phyloP scores from a whole-genome alignment of 495 filamentous ascomycete genomes.

The Penicillium lividum region DNA sequence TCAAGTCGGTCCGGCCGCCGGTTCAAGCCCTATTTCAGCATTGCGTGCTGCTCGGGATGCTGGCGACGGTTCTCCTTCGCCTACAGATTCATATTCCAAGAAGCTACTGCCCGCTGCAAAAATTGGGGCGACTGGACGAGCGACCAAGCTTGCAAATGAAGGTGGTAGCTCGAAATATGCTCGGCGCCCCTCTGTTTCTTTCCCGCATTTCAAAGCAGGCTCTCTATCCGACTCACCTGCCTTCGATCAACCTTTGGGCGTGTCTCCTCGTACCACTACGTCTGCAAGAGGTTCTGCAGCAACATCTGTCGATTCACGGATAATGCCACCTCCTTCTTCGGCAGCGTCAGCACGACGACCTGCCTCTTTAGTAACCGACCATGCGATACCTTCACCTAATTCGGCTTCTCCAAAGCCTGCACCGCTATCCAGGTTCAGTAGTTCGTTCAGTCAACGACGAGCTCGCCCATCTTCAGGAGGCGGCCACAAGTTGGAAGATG shows the following conservation, averaged over 20 bases:
- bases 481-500: slow-evolving; percentile 74
- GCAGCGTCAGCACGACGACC: slow-evolving; percentile 40
- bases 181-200: slow-evolving; percentile 84
- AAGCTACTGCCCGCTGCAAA: slow-evolving; percentile 61
- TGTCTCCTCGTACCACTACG: slow-evolving; percentile 65
- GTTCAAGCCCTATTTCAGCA: slow-evolving; percentile 85
- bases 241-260: slow-evolving; percentile 51
- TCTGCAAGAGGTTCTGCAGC: slow-evolving; percentile 49
- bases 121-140: slow-evolving; percentile 58
- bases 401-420: slow-evolving; percentile 75
- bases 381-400: slow-evolving; percentile 57
- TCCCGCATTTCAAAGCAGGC: slow-evolving; percentile 93
- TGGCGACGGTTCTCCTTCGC: slow-evolving; percentile 44
- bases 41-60: slow-evolving; percentile 67
- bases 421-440: slow-evolving; percentile 69
- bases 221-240: slow-evolving; percentile 90
- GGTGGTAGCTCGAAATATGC: slow-evolving; percentile 50
- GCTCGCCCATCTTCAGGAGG: slow-evolving; percentile 73
- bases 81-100: slow-evolving; percentile 59
- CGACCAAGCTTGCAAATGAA: slow-evolving; percentile 58
- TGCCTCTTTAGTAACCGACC: slow-evolving; percentile 54
- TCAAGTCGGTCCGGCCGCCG: slow-evolving; percentile 68
- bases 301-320: slow-evolving; percentile 62
- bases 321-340: slow-evolving; percentile 57
- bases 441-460: slow-evolving; percentile 85